Evolutionary conservation across 2,329 filamentous ascomycete genomes (phyloP), one percentile per base, ranked within the genome.

Genomic region (Fusarium sp.): DNA sequence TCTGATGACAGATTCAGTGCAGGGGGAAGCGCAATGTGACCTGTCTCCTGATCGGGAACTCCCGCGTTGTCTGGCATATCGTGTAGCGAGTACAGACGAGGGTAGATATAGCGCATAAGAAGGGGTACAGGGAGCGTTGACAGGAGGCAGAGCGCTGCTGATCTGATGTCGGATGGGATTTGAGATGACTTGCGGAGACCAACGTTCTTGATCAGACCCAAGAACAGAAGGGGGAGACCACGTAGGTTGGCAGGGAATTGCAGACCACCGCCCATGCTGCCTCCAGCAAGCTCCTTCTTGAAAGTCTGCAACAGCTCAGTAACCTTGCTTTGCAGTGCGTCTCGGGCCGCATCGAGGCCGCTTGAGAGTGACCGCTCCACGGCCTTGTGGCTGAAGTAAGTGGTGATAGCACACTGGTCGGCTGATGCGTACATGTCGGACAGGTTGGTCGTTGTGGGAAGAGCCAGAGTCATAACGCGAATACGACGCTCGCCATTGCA

Each of bases 401-500:
- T 92, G 5, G 94, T 92, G 72, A 99, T 93, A 15, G 96, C 96
- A 74, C 91, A 91, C 79, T 97, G 95, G 76, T 99, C 96, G 0
- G 96, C 96, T 6, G 93, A 97, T 10, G 96, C 94, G 78, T 97
- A 99, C 19, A 98, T 84, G 75, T 97, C 94, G 5, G 94, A 92
- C 62, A 99, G 82, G 75, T 89, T 95, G 67, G 94, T 92, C 1
- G 96, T 98, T 1, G 96, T 98, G 1, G 96, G 96, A 51, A 99
- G 88, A 35, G 94, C 92, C 67, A 99, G 83, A 0, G 96, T 99
- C 85, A 98, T 86, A 45, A 99, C 96, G 68, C 96, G 89, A 73
- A 99, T 99, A 57, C 96, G 89, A 74, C 96, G 89, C 83, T 99
- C 96, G 51, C 96, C 96, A 75, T 98, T 98, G 84, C 95, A 97